A percentile compares a stretch with the other conserved stretches of the same genome.
These are phyloP conservation scores for Paraleonurus japonicus DNA, from an alignment of 257 asterid genomes.

Conservation along the genomic window DNA sequence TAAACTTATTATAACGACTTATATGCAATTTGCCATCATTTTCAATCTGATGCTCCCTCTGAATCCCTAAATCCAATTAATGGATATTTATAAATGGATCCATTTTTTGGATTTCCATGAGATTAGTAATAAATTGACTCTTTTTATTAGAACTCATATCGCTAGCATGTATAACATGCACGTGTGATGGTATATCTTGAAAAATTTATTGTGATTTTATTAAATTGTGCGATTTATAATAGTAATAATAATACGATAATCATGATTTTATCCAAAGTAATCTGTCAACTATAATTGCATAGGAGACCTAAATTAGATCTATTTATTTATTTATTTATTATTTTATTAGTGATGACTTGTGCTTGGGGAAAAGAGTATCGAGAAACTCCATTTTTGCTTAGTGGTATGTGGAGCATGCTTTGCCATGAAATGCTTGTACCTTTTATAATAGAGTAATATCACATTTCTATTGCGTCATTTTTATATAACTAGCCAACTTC, in stretches of 20 bases:
- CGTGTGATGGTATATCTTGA: too few species aligned
- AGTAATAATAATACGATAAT: not conserved
- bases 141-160: too few species aligned
- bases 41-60: too few species aligned
- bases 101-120: too few species aligned
- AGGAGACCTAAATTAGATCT: not conserved
- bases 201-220: too few species aligned
- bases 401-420: slow-evolving; percentile 2
- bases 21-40: too few species aligned
- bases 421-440: not conserved
- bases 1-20: too few species aligned
- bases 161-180: too few species aligned
- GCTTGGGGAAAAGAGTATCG: not conserved
- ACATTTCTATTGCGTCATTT: not conserved
- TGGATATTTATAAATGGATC: too few species aligned
- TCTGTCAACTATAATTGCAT: not conserved
- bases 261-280: slow-evolving; percentile 1
- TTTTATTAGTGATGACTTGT: not conserved
- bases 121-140: too few species aligned
- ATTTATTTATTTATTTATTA: not conserved
- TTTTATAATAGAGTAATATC: not conserved
- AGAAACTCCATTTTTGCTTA: not conserved
- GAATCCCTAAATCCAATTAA: too few species aligned
- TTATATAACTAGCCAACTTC: too few species aligned
- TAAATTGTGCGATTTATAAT: not conserved